Percentiles rank a stretch among this genome's conserved stretches.
These are phyloP conservation scores for Penicillium paxilli DNA, from an alignment of 495 filamentous ascomycete genomes.

Conservation along the genomic window DNA sequence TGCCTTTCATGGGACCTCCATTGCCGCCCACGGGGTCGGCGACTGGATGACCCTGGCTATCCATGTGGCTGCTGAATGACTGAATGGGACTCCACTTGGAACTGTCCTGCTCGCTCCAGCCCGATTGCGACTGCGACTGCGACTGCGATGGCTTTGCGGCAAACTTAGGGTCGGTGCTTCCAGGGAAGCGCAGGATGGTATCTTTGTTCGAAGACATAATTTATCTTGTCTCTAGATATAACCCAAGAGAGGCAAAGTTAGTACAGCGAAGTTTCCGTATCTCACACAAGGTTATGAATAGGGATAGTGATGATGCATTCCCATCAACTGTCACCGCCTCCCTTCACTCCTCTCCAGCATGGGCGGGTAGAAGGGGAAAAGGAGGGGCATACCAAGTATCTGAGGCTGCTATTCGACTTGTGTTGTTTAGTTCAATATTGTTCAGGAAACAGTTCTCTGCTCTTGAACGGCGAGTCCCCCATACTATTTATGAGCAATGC, in stretches of 20 bases:
- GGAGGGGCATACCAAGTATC: constrained; percentile 5
- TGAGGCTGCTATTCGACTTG: background rate
- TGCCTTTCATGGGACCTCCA: constrained; percentile 18
- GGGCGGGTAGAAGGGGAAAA: background rate
- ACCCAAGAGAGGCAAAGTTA: too few species aligned
- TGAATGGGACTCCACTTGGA: constrained; percentile 28
- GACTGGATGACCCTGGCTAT: constrained; percentile 35
- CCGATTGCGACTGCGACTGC: background rate
- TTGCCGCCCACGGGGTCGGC: constrained; percentile 23
- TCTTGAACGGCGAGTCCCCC: background rate
- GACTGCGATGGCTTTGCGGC: background rate
- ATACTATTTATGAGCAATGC: constrained; percentile 17
- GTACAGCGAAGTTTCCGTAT: too few species aligned
- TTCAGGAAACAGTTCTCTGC: too few species aligned
- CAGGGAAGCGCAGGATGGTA: constrained; percentile 25
- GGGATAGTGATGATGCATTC: background rate
- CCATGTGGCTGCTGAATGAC: constrained; percentile 25
- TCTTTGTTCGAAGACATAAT: constrained; percentile 37
- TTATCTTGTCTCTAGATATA: background rate
- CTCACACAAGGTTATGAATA: too few species aligned
- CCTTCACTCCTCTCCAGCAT: background rate
- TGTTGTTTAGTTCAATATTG: too few species aligned
- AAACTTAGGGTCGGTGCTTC: constrained; percentile 6
- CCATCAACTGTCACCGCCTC: too few species aligned
- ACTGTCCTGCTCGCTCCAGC: background rate